Conservation (phyloP, 257 asterid species). For the Eucommia ulmoides region DNA sequence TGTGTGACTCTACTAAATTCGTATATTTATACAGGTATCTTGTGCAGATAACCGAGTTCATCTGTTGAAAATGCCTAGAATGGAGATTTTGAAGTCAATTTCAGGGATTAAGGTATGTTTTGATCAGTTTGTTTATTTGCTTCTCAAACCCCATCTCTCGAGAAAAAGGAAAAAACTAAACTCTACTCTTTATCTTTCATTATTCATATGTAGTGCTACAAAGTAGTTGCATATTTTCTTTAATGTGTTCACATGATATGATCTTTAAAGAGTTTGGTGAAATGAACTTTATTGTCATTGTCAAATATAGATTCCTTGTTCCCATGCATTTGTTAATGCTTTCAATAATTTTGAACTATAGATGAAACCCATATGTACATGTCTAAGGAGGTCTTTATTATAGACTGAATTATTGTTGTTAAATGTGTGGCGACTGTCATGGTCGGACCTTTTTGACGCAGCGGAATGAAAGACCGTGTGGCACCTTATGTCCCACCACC, state of each 20-base stretch:
- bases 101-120: slow-evolving; percentile 83
- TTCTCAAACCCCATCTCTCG: neutral
- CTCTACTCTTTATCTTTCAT: slow-evolving; percentile 1
- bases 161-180: neutral
- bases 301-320: neutral
- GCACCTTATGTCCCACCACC: no score
- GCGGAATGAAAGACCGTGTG: no score
- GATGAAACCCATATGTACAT: no score
- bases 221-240: neutral
- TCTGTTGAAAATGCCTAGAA: slow-evolving; percentile 69
- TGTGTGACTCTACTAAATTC: slow-evolving; percentile 20
- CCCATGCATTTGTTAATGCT: no score
- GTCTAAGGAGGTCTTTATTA: no score
- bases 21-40: slow-evolving; percentile 68
- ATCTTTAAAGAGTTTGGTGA: neutral
- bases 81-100: slow-evolving; percentile 69
- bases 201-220: neutral
- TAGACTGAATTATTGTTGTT: no score
- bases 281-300: neutral
- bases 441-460: no score
- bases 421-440: no score
- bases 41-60: slow-evolving; percentile 83
- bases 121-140: neutral
- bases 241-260: neutral
- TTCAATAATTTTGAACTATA: no score